Percentiles rank a stretch among this genome's conserved stretches.
Conservation (phyloP, 192 early-diverging fungal genomes). For the Phlyctochytrium arcticum region DNA sequence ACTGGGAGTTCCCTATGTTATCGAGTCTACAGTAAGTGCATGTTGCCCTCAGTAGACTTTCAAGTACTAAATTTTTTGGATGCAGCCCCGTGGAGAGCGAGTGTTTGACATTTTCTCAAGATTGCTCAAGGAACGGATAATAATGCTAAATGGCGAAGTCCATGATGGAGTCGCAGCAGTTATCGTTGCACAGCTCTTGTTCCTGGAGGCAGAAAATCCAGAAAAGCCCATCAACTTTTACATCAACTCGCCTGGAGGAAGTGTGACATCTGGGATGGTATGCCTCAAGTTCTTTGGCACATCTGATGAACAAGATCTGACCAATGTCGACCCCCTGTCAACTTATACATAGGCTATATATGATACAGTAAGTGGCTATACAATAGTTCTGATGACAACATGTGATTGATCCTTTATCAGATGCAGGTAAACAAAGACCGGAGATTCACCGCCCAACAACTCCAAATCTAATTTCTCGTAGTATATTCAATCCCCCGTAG, state of each 20-base stretch:
- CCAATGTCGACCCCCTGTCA: no score
- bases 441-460: no score
- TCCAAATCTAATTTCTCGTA: no score
- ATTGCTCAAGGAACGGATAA: constrained; percentile 91
- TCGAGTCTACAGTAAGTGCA: constrained; percentile 39
- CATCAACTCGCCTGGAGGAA: constrained; percentile 97
- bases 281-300: background rate
- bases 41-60: background rate
- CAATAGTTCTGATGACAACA: no score
- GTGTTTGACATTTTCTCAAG: constrained; percentile 98
- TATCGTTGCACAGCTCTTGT: constrained; percentile 92
- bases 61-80: background rate
- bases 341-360: constrained; percentile 69
- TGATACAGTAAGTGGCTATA: constrained; percentile 67
- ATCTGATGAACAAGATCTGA: background rate
- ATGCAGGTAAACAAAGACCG: constrained; percentile 11
- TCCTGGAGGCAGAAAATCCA: constrained; percentile 90
- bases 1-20: constrained; percentile 50
- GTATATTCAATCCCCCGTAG: constrained; percentile 89
- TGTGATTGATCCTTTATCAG: background rate
- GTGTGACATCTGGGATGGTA: constrained; percentile 87
- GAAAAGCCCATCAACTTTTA: constrained; percentile 93
- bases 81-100: constrained; percentile 70
- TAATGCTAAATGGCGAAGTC: constrained; percentile 91
- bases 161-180: constrained; percentile 80